Conservation (phyloP, 768 basidiomycete genomes). For the Cystofilobasidium bisporidii region DNA sequence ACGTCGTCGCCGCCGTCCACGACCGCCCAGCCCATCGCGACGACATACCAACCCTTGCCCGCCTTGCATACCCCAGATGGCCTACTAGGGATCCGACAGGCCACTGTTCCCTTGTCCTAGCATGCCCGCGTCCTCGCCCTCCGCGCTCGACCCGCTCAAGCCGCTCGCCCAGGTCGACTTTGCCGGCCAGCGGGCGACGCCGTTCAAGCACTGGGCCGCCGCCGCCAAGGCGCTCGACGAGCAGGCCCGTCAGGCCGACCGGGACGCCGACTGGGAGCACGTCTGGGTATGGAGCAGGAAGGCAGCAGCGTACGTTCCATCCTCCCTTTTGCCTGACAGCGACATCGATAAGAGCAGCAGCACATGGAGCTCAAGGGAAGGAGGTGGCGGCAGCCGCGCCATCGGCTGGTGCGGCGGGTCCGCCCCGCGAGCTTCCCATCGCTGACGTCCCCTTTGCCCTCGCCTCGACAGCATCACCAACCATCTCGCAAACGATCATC, state of each 20-base stretch:
- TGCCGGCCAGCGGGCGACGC: not conserved
- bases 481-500: constrained; percentile 8
- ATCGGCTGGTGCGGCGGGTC: too few species aligned
- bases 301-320: constrained; percentile 19
- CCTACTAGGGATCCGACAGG: too few species aligned
- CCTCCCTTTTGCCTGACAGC: too few species aligned
- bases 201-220: constrained; percentile 14
- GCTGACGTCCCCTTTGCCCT: not conserved
- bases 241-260: not conserved
- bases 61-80: too few species aligned
- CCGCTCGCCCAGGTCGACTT: constrained; percentile 12
- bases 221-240: constrained; percentile 6
- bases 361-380: too few species aligned
- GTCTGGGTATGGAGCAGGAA: constrained; percentile 22
- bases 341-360: too few species aligned
- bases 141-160: constrained; percentile 24
- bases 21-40: too few species aligned
- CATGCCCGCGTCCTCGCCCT: not conserved
- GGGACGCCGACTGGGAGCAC: constrained; percentile 13
- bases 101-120: too few species aligned
- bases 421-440: not conserved
- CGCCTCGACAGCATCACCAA: constrained; percentile 12
- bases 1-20: too few species aligned
- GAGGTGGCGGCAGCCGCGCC: too few species aligned
- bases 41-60: too few species aligned